A percentile compares a stretch with the other conserved stretches of the same genome.
Conservation (phyloP, 2,329 filamentous ascomycete genomes). For the Phialocephala subalpina region DNA sequence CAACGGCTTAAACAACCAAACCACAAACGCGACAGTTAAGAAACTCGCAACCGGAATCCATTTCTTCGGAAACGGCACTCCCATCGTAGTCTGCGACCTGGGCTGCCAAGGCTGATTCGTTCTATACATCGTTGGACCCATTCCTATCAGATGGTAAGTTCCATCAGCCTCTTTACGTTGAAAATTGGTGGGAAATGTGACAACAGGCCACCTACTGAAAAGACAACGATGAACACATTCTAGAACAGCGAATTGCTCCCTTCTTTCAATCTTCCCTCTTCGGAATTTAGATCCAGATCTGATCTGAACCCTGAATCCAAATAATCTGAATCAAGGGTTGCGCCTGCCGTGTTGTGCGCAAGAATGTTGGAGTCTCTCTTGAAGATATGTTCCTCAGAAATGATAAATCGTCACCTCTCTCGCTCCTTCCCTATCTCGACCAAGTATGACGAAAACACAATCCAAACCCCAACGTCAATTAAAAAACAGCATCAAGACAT, state of each 20-base stretch:
- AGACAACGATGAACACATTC: neutral
- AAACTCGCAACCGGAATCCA: slow-evolving; percentile 23
- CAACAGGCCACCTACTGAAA: neutral
- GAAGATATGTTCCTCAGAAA: neutral
- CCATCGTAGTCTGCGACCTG: slow-evolving; percentile 1
- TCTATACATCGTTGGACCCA: slow-evolving; percentile 1
- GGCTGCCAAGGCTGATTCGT: neutral
- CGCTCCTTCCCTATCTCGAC: no score
- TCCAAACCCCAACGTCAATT: no score
- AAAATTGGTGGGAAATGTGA: neutral
- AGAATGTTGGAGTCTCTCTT: neutral
- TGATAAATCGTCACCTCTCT: no score
- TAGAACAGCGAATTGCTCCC: neutral
- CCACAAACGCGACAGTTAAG: slow-evolving; percentile 12
- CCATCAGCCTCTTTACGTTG: no score
- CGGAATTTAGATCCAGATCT: neutral
- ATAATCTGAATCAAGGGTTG: slow-evolving; percentile 1
- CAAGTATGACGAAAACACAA: no score
- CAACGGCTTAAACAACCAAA: slow-evolving; percentile 23
- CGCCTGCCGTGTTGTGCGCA: neutral
- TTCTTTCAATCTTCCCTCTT: neutral
- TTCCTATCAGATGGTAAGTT: neutral
- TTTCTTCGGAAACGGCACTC: slow-evolving; percentile 23
- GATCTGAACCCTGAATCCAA: neutral
- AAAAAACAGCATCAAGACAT: no score